phyloP scores from a whole-genome alignment of 2,329 filamentous ascomycete genomes.

The Botrytis fabae region DNA sequence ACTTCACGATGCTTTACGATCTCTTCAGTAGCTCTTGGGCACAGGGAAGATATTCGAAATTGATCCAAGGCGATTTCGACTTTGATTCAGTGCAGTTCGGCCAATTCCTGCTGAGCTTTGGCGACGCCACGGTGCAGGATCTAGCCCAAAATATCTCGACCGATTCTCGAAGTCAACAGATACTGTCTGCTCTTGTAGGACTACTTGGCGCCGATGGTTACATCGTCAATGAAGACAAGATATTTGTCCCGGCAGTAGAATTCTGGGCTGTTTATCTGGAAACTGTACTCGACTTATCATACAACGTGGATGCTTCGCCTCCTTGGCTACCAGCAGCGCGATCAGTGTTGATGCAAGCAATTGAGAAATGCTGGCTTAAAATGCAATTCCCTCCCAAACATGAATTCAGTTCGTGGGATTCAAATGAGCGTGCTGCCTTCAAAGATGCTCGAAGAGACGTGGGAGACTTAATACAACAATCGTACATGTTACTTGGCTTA shows the following conservation, averaged over 20 bases:
- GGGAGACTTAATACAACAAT: conserved; percentile 72
- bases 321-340: conserved; percentile 61
- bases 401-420: conserved; percentile 66
- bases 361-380: conserved; percentile 68
- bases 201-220: conserved; percentile 66
- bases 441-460: conserved; percentile 75
- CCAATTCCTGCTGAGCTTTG: conserved; percentile 66
- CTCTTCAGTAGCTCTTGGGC: conserved; percentile 64
- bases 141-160: conserved; percentile 55
- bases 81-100: conserved; percentile 67
- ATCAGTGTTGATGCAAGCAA: conserved; percentile 60
- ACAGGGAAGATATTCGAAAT: conserved; percentile 52
- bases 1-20: conserved; percentile 58
- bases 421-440: conserved; percentile 66
- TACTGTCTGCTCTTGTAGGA: conserved; percentile 61
- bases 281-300: conserved; percentile 60
- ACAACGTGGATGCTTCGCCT: conserved; percentile 50
- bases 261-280: conserved; percentile 81
- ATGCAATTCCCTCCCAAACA: conserved; percentile 59
- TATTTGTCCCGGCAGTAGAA: conserved; percentile 71
- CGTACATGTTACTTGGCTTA: conserved; percentile 62
- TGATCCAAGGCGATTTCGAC: conserved; percentile 61
- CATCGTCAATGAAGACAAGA: conserved; percentile 70
- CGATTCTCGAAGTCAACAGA: conserved; percentile 49
- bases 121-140: conserved; percentile 62